Evolutionary conservation across 257 asterid genomes (phyloP).

Genomic region (Phtheirospermum japonicum): DNA sequence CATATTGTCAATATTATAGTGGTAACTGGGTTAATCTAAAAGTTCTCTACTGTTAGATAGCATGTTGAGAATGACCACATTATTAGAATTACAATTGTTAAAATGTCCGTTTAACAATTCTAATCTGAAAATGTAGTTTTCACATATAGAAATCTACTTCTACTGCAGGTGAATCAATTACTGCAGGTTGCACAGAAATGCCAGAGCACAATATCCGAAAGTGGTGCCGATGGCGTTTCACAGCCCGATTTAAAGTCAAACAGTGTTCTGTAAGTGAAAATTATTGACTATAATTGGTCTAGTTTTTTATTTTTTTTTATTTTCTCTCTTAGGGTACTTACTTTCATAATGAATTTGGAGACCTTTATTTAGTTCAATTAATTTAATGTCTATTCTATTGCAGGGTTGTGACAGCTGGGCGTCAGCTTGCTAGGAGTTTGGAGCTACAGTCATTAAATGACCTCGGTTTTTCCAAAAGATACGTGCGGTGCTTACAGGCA

Average conservation of each 20-base stretch:
- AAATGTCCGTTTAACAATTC: not conserved
- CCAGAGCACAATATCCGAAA: constrained; percentile 71
- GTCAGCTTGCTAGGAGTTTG: constrained; percentile 88
- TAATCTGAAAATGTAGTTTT: constrained; percentile 4
- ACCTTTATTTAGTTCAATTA: not conserved
- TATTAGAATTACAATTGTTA: not conserved
- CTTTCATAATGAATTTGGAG: not conserved
- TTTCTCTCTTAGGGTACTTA: too few relatives aligned
- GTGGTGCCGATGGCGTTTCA: constrained; percentile 77
- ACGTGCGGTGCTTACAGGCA: constrained; percentile 92
- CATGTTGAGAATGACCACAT: too few relatives aligned
- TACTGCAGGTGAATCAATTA: constrained; percentile 78
- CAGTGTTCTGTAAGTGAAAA: constrained; percentile 65
- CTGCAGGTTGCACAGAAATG: constrained; percentile 94
- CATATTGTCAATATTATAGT: not conserved
- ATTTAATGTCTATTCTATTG: constrained; percentile 16
- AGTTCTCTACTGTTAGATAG: not conserved
- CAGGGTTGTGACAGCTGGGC: constrained; percentile 91
- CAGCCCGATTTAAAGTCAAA: constrained; percentile 81
- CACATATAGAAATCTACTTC: constrained; percentile 10
- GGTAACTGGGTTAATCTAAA: too few relatives aligned
- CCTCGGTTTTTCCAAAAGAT: constrained; percentile 91
- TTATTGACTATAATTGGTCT: not conserved
- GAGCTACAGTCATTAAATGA: constrained; percentile 92
- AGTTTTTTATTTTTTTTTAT: not conserved